Evolutionary conservation across 805 yeast species (phyloP).

Genomic region (Schwanniomyces pseudopolymorphus): DNA sequence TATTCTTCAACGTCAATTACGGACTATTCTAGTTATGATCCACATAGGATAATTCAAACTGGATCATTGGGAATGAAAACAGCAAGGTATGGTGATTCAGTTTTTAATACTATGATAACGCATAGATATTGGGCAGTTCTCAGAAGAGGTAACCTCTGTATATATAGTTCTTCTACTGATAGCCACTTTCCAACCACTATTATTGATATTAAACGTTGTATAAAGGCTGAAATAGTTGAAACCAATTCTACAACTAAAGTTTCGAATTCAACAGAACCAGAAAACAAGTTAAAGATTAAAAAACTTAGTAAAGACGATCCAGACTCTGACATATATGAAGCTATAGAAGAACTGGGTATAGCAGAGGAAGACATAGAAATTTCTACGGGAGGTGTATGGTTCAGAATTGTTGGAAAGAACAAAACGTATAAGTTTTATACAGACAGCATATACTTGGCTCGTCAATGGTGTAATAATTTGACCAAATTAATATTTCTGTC

Average conservation of each 20-base stretch:
- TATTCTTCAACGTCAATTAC: slow-evolving; percentile 5
- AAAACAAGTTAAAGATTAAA: slow-evolving; percentile 2
- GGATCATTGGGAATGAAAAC: slow-evolving; percentile 41
- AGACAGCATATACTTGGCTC: slow-evolving; percentile 70
- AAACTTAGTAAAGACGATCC: slow-evolving; percentile 9
- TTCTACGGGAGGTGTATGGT: slow-evolving; percentile 42
- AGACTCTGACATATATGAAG: slow-evolving; percentile 4
- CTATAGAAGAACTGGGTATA: slow-evolving; percentile 25
- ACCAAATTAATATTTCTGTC: slow-evolving; percentile 69
- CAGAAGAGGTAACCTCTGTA: slow-evolving; percentile 63
- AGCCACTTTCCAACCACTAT: slow-evolving; percentile 80
- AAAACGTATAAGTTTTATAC: slow-evolving; percentile 66
- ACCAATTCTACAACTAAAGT: slow-evolving; percentile 8
- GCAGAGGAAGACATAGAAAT: slow-evolving; percentile 26
- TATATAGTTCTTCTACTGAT: slow-evolving; percentile 72
- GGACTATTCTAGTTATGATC: slow-evolving; percentile 15
- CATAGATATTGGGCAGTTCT: slow-evolving; percentile 80
- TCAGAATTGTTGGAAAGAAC: slow-evolving; percentile 57
- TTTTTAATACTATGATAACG: slow-evolving; percentile 32
- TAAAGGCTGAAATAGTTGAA: slow-evolving; percentile 53
- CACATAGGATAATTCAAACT: slow-evolving; percentile 25
- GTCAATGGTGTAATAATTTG: slow-evolving; percentile 74
- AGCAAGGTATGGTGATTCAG: slow-evolving; percentile 38
- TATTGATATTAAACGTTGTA: slow-evolving; percentile 66
- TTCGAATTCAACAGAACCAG: slow-evolving; percentile 8